Conservation (phyloP, 2,329 filamentous ascomycete genomes). For the Pseudocercospora fuligena region DNA sequence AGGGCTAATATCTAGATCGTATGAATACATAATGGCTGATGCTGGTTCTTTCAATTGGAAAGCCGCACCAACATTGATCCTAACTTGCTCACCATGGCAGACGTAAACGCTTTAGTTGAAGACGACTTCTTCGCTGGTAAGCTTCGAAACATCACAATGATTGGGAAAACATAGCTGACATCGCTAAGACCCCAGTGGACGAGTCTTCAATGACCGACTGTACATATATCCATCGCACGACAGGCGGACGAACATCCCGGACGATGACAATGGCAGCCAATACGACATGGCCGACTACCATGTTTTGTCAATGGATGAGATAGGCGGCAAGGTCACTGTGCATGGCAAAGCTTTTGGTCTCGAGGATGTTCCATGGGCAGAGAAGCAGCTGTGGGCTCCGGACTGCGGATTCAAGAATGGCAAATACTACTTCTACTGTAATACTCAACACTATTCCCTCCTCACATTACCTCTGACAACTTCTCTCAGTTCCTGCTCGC, state of each 20-base stretch:
- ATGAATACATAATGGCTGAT: background rate
- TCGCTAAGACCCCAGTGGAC: conserved; percentile 69
- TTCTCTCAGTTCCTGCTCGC: conserved; percentile 63
- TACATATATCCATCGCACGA: conserved; percentile 86
- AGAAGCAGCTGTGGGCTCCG: conserved; percentile 80
- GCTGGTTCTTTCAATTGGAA: background rate
- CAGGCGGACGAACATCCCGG: conserved; percentile 72
- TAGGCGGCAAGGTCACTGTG: conserved; percentile 67
- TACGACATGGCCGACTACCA: conserved; percentile 87
- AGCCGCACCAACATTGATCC: background rate
- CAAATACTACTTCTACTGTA: conserved; percentile 73
- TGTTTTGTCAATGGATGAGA: conserved; percentile 68
- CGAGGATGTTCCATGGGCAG: conserved; percentile 74
- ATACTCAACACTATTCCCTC: background rate
- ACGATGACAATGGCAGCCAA: conserved; percentile 85
- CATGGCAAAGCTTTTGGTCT: conserved; percentile 71
- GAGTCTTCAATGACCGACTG: conserved; percentile 75
- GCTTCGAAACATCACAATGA: background rate
- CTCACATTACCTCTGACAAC: background rate
- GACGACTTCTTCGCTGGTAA: conserved; percentile 70
- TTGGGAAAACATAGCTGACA: background rate
- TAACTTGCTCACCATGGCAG: conserved; percentile 26
- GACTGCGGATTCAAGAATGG: conserved; percentile 72
- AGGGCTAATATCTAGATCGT: background rate
- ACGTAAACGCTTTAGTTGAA: conserved; percentile 67